Conservation (phyloP, 352 stramenopile species). For the Globisporangium recalcitrans region DNA sequence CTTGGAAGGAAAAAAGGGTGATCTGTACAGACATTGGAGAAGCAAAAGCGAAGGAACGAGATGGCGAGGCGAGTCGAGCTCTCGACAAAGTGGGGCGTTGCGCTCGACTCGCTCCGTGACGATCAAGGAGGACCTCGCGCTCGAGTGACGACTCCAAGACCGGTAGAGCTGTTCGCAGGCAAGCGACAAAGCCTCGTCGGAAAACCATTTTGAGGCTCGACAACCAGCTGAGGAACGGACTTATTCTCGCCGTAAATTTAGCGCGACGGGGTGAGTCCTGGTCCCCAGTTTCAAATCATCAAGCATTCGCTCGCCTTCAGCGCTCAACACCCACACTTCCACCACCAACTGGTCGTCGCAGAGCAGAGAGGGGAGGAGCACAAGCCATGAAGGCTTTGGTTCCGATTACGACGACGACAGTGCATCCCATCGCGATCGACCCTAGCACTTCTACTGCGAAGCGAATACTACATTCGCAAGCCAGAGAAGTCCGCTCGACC, state of each 20-base stretch:
- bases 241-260: neutral
- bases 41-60: conserved; percentile 2
- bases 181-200: neutral
- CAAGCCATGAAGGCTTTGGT: neutral
- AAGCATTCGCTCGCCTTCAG: neutral
- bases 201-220: neutral
- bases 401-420: too few relatives aligned
- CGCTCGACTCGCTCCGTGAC: neutral
- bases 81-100: neutral
- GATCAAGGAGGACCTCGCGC: neutral
- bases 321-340: neutral
- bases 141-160: neutral
- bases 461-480: neutral
- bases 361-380: too few relatives aligned
- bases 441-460: neutral
- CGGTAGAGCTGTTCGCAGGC: too few relatives aligned
- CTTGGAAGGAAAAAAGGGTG: too few relatives aligned
- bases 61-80: neutral
- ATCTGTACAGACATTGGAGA: too few relatives aligned
- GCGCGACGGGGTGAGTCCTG: neutral
- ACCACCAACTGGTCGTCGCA: too few relatives aligned
- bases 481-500: neutral
- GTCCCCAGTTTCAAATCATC: neutral
- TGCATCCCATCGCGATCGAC: neutral
- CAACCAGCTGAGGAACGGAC: neutral